Conservation (phyloP, 2,329 filamentous ascomycete species). For the Akanthomyces uredinophilus region DNA sequence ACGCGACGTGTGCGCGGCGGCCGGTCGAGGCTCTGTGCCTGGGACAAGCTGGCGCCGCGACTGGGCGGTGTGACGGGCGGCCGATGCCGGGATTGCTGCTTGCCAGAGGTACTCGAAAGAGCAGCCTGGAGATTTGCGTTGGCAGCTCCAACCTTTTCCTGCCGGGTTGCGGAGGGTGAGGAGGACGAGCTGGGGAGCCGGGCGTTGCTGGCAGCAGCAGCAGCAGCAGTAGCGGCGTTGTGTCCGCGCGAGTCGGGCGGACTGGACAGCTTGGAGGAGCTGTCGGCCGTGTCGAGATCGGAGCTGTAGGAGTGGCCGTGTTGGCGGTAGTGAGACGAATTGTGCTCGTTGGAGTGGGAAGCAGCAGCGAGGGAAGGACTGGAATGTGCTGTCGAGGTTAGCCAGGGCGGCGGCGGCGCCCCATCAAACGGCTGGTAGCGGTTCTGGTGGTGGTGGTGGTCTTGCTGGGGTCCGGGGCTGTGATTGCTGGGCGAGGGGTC, state of each 20-base stretch:
- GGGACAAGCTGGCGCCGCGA: slow-evolving; percentile 1
- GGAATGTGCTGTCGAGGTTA: not conserved
- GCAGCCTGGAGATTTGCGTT: not conserved
- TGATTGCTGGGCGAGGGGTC: not conserved
- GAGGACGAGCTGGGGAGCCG: slow-evolving; percentile 32
- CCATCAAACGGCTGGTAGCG: slow-evolving; percentile 3
- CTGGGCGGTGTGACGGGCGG: slow-evolving; percentile 2
- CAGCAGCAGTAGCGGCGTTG: not conserved
- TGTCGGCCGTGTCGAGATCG: slow-evolving; percentile 52
- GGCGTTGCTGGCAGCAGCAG: slow-evolving; percentile 49
- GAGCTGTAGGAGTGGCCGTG: slow-evolving; percentile 54
- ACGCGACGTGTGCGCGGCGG: not conserved
- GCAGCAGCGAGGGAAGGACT: not conserved
- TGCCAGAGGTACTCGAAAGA: not conserved
- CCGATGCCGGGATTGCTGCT: not conserved
- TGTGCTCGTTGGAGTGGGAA: not conserved
- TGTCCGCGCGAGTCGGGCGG: slow-evolving; percentile 49
- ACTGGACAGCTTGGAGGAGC: slow-evolving; percentile 48
- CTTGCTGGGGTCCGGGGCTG: slow-evolving; percentile 19
- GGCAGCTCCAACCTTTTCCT: not conserved
- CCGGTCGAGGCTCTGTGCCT: not conserved
- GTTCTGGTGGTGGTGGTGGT: slow-evolving; percentile 22
- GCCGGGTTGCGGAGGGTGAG: not conserved
- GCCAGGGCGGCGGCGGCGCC: slow-evolving; percentile 17
- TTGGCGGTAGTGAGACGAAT: slow-evolving; percentile 6